phyloP scores from a whole-genome alignment of 305 asterid genomes.

The Solanum hybrid region DNA sequence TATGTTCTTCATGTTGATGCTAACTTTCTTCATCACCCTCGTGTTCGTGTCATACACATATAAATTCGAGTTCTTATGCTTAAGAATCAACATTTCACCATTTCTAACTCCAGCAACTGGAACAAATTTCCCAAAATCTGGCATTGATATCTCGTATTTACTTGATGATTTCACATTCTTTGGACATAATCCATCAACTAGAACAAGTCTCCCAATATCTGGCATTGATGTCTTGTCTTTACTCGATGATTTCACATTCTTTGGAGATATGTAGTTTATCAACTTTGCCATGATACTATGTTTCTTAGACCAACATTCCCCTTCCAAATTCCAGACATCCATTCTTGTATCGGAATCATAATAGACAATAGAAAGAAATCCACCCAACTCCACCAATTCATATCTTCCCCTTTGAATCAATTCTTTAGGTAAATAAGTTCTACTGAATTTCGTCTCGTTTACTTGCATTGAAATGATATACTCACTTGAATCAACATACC shows the following conservation, averaged over 20 bases:
- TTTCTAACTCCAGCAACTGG: background rate
- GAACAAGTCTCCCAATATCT: constrained; percentile 1
- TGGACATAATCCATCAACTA: background rate
- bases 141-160: background rate
- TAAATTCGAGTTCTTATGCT: background rate
- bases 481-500: background rate
- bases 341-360: background rate
- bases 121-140: constrained; percentile 2
- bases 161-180: background rate
- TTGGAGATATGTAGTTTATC: background rate
- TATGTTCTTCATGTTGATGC: background rate
- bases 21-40: background rate
- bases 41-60: background rate
- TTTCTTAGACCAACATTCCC: constrained; percentile 10
- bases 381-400: background rate
- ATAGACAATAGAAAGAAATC: constrained; percentile 1
- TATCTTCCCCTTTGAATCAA: background rate
- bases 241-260: background rate
- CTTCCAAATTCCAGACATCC: constrained; percentile 7
- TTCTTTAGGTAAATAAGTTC: background rate
- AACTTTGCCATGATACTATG: background rate
- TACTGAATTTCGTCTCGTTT: background rate
- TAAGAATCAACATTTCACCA: background rate
- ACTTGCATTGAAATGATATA: constrained; percentile 3
- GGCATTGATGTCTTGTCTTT: background rate